Evolutionary conservation across 1,284 basidiomycete genomes (phyloP).

Genomic region (Microbotryum silenes-acaulis): DNA sequence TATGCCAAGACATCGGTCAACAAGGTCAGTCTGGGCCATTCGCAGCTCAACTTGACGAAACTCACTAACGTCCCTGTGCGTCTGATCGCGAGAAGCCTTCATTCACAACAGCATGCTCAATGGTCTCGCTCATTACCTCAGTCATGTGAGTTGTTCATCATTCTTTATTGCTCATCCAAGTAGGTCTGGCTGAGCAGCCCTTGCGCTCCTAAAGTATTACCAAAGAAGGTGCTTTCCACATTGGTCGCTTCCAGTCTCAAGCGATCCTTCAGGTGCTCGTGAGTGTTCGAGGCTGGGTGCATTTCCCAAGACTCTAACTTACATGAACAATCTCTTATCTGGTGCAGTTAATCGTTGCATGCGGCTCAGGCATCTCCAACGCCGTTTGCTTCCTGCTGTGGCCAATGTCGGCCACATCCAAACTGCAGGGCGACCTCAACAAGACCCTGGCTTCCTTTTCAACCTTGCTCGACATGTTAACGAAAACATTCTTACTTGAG

Average conservation of each 20-base stretch:
- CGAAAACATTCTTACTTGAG: slow-evolving; percentile 74
- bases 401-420: slow-evolving; percentile 72
- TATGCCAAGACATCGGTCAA: slow-evolving; percentile 85
- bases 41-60: not conserved
- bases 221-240: slow-evolving; percentile 77
- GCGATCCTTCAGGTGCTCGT: slow-evolving; percentile 38
- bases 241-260: slow-evolving; percentile 39
- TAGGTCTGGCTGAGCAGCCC: not conserved
- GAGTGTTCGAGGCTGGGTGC: not conserved
- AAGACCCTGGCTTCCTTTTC: slow-evolving; percentile 78
- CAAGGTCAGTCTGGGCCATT: slow-evolving; percentile 55
- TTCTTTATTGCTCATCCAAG: no score
- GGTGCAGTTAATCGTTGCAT: slow-evolving; percentile 66
- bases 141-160: slow-evolving; percentile 48
- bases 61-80: not conserved
- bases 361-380: slow-evolving; percentile 71
- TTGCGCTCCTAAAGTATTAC: slow-evolving; percentile 53
- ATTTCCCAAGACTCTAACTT: no score
- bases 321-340: slow-evolving; percentile 38
- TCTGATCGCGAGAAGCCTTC: slow-evolving; percentile 3
- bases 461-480: slow-evolving; percentile 70
- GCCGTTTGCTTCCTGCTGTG: slow-evolving; percentile 73
- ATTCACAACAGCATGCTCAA: slow-evolving; percentile 62
- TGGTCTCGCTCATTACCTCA: slow-evolving; percentile 71
- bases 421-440: slow-evolving; percentile 70